Conservation (phyloP, 768 basidiomycete species). For the Strobilomyces echinocephalus region DNA sequence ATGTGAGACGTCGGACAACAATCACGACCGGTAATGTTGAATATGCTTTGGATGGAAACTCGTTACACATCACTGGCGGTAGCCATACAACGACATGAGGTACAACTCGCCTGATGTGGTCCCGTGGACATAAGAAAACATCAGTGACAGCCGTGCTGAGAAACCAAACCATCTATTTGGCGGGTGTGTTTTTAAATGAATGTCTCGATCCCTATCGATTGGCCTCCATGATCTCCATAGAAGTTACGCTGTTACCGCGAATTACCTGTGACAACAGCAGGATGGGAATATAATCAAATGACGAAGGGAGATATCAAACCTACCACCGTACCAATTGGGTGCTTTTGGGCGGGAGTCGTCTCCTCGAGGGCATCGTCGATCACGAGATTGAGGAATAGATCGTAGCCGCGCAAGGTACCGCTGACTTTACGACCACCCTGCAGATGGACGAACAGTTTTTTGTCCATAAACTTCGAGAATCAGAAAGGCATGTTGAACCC, state of each 20-base stretch:
- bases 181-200: slow-evolving; percentile 1
- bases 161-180: slow-evolving; percentile 8
- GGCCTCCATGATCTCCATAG: slow-evolving; percentile 84
- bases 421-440: slow-evolving; percentile 95
- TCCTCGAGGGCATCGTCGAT: slow-evolving; percentile 96
- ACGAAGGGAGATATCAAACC: slow-evolving; percentile 29
- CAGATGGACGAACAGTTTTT: slow-evolving; percentile 89
- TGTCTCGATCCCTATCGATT: slow-evolving; percentile 32
- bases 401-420: slow-evolving; percentile 92
- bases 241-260: slow-evolving; percentile 93
- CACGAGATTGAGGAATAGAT: slow-evolving; percentile 97
- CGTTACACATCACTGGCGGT: background rate
- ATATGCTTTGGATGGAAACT: background rate
- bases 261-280: slow-evolving; percentile 63
- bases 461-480: slow-evolving; percentile 88
- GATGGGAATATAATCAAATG: slow-evolving; percentile 1
- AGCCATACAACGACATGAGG: background rate
- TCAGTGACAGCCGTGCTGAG: background rate
- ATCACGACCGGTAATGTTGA: background rate
- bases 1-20: no score
- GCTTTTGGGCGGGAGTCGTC: slow-evolving; percentile 81
- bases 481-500: background rate
- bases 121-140: background rate
- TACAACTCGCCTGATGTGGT: slow-evolving; percentile 9
- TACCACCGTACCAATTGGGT: slow-evolving; percentile 89